Evolutionary conservation across 2,329 filamentous ascomycete genomes (phyloP).

Genomic region (Neofusicoccum parvum): DNA sequence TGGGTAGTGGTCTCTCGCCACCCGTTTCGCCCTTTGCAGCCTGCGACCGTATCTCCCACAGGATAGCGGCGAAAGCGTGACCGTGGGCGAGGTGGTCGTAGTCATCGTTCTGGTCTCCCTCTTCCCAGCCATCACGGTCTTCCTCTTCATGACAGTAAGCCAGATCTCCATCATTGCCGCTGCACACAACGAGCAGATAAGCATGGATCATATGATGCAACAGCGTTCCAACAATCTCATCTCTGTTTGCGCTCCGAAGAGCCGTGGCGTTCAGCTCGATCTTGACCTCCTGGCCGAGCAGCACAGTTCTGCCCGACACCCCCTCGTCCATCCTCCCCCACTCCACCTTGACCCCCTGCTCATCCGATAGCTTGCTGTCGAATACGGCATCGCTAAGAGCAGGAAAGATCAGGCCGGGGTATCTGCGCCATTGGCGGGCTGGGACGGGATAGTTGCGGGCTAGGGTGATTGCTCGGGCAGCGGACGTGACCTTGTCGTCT

Average conservation of each 20-base stretch:
- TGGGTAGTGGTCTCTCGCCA: constrained; percentile 29
- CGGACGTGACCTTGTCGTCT: background rate
- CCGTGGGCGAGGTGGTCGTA: constrained; percentile 37
- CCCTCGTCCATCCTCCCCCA: constrained; percentile 29
- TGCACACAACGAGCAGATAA: constrained; percentile 47
- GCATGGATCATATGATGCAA: constrained; percentile 52
- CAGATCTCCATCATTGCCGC: constrained; percentile 23
- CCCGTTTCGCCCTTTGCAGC: constrained; percentile 29
- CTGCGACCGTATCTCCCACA: constrained; percentile 40
- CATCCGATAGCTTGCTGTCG: constrained; percentile 36
- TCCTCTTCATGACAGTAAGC: too few species aligned
- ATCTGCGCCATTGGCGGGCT: constrained; percentile 28
- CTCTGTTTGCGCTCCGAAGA: constrained; percentile 31
- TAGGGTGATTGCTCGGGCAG: constrained; percentile 26
- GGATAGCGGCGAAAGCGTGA: constrained; percentile 44
- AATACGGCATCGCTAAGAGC: constrained; percentile 41
- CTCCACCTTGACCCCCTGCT: constrained; percentile 38
- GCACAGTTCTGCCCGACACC: constrained; percentile 40
- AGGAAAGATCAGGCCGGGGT: constrained; percentile 41
- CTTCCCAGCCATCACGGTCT: background rate
- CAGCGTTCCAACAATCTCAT: constrained; percentile 39
- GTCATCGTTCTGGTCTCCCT: constrained; percentile 34
- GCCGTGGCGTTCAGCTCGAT: constrained; percentile 36
- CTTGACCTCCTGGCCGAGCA: constrained; percentile 37
- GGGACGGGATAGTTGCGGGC: constrained; percentile 26